Percentiles rank a stretch among this genome's conserved stretches.
These are phyloP conservation scores for Wallacemonas collosoma DNA, from an alignment of 208 protist species.

Conservation along the genomic window DNA sequence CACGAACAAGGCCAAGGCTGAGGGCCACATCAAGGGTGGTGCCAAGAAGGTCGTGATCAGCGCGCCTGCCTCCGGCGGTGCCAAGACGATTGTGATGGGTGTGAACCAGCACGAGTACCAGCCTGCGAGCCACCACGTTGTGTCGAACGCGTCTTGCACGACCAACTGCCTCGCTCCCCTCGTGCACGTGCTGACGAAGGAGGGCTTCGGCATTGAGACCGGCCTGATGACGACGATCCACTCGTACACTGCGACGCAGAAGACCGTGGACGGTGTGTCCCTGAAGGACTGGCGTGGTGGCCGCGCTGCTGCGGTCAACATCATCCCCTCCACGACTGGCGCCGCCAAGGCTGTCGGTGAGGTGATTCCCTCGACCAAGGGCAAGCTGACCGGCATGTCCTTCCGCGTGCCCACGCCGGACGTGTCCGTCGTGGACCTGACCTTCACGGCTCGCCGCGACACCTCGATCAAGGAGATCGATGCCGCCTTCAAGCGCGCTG, in stretches of 20 bases:
- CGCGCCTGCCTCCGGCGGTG: conserved; percentile 95
- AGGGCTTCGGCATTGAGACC: conserved; percentile 96
- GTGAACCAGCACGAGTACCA: conserved; percentile 92
- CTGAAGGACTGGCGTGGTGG: conserved; percentile 97
- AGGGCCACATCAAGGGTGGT: conserved; percentile 90
- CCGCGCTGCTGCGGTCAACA: conserved; percentile 94
- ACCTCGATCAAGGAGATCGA: conserved; percentile 36
- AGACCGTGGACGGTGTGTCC: conserved; percentile 94
- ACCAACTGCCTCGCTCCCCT: conserved; percentile 99
- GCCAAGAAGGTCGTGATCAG: conserved; percentile 99
- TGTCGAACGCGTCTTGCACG: conserved; percentile 99
- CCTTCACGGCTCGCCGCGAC: conserved; percentile 30
- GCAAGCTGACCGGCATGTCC: conserved; percentile 92
- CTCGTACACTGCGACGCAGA: conserved; percentile 98
- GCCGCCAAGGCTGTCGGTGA: conserved; percentile 98
- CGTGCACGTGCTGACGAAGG: conserved; percentile 91
- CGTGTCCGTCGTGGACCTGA: conserved; percentile 54
- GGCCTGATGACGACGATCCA: conserved; percentile 99
- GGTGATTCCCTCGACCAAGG: conserved; percentile 82
- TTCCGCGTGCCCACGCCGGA: conserved; percentile 96
- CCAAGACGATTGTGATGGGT: conserved; percentile 98
- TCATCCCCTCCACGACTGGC: conserved; percentile 98
- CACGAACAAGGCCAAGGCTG: conserved; percentile 50
- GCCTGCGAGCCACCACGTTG: conserved; percentile 55
- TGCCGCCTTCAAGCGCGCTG: conserved; percentile 72